These are phyloP conservation scores for Fragosphaeria purpurea DNA, from an alignment of 2,329 filamentous ascomycete species.

Conservation along the genomic window DNA sequence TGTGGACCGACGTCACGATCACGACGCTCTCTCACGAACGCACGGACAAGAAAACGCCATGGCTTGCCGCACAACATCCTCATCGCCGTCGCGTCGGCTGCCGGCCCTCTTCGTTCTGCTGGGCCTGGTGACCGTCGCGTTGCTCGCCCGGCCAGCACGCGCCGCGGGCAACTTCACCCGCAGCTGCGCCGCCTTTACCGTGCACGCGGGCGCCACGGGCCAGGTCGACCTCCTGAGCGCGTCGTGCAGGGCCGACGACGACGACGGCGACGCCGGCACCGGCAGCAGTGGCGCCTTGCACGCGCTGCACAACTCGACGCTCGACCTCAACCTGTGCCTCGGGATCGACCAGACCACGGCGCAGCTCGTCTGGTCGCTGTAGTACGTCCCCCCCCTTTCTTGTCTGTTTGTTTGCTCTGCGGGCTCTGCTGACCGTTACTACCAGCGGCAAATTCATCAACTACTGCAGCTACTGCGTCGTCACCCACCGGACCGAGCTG, in stretches of 20 bases:
- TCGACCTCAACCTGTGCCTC: slow-evolving; percentile 15
- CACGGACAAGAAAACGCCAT: no score
- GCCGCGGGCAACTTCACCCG: slow-evolving; percentile 3
- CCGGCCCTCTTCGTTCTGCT: not conserved
- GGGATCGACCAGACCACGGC: slow-evolving; percentile 10
- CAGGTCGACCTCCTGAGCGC: slow-evolving; percentile 5
- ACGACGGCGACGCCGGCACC: not conserved
- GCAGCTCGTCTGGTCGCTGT: slow-evolving; percentile 9
- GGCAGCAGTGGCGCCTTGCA: not conserved
- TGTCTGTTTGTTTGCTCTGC: not conserved
- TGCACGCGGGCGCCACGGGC: not conserved
- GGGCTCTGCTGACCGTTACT: no score
- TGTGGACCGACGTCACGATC: no score
- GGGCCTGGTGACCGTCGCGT: not conserved
- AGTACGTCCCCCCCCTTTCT: slow-evolving; percentile 3
- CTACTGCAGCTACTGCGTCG: slow-evolving; percentile 11
- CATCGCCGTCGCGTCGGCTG: no score
- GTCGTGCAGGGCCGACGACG: not conserved
- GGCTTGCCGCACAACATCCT: no score
- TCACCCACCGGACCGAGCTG: slow-evolving; percentile 1
- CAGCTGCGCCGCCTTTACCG: slow-evolving; percentile 1
- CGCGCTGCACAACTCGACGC: slow-evolving; percentile 3
- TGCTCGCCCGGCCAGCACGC: not conserved
- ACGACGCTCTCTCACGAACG: no score
- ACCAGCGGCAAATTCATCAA: slow-evolving; percentile 13